These are phyloP conservation scores for Eucalyptus rudis DNA, from an alignment of 345 rosid genomes.

Conservation along the genomic window DNA sequence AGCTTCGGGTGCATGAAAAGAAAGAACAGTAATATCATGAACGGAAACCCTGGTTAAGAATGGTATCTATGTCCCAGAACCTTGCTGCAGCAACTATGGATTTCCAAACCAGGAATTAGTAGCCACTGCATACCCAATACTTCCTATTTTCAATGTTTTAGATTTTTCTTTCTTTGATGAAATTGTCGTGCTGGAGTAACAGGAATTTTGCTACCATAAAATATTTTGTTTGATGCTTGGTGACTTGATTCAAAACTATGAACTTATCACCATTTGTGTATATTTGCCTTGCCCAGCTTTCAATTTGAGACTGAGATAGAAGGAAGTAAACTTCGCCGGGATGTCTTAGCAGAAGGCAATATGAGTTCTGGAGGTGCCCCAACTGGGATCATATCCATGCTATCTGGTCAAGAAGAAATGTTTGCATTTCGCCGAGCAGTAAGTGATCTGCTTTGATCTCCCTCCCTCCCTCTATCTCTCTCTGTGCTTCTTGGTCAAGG, in stretches of 20 bases:
- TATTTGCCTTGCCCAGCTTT: constrained; percentile 32
- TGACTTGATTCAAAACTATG: neutral
- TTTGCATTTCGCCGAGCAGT: constrained; percentile 93
- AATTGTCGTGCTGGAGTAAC: neutral
- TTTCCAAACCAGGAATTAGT: neutral
- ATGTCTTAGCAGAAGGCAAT: constrained; percentile 68
- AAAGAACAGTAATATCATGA: neutral
- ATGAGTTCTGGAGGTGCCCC: constrained; percentile 62
- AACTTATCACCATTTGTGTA: neutral
- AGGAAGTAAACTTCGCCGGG: constrained; percentile 60
- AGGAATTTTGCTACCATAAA: neutral
- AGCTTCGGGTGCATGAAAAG: neutral
- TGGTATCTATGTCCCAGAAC: neutral
- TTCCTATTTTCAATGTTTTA: neutral
- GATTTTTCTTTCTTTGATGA: neutral
- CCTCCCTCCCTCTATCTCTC: neutral
- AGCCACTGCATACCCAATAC: neutral
- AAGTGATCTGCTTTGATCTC: constrained; percentile 11
- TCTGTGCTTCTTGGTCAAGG: neutral
- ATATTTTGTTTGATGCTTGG: neutral
- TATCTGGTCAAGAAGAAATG: constrained; percentile 85
- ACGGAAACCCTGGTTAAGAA: neutral
- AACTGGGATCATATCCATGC: constrained; percentile 53
- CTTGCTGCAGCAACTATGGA: neutral
- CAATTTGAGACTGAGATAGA: constrained; percentile 89